A percentile compares a stretch with the other conserved stretches of the same genome.
phyloP scores from a whole-genome alignment of 1,284 basidiomycete species.

The Xerocomus tenax region DNA sequence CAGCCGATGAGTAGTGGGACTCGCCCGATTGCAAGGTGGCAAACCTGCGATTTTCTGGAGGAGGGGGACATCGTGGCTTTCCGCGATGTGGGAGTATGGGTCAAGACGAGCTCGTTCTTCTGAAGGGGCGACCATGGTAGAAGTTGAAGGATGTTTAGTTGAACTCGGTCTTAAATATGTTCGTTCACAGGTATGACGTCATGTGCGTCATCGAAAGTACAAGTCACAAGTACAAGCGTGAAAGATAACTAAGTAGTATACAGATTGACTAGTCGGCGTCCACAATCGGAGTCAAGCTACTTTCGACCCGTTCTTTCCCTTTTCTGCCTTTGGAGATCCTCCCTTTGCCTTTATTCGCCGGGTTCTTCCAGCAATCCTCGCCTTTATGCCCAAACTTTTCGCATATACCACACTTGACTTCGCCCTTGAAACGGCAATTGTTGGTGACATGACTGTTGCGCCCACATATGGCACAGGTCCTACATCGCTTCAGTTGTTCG shows the following conservation, averaged over 20 bases:
- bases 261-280: too few relatives aligned
- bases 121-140: slow-evolving; percentile 20
- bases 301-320: too few relatives aligned
- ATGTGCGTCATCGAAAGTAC: slow-evolving; percentile 8
- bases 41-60: slow-evolving; percentile 60
- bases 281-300: too few relatives aligned
- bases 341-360: background rate
- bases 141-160: background rate
- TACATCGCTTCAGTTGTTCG: background rate
- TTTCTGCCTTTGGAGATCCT: too few relatives aligned
- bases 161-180: slow-evolving; percentile 6
- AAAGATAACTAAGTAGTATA: too few relatives aligned
- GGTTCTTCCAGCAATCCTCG: background rate
- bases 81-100: slow-evolving; percentile 55
- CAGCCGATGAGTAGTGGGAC: background rate
- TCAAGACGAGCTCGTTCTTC: slow-evolving; percentile 43
- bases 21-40: background rate
- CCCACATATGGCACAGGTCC: background rate
- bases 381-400: background rate
- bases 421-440: background rate
- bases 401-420: slow-evolving; percentile 1
- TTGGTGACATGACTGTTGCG: background rate
- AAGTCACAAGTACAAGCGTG: too few relatives aligned
- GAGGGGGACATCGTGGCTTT: slow-evolving; percentile 45
- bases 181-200: slow-evolving; percentile 18